These are phyloP conservation scores for Heimioporus sp. DNA, from an alignment of 768 basidiomycete genomes.

Conservation along the genomic window DNA sequence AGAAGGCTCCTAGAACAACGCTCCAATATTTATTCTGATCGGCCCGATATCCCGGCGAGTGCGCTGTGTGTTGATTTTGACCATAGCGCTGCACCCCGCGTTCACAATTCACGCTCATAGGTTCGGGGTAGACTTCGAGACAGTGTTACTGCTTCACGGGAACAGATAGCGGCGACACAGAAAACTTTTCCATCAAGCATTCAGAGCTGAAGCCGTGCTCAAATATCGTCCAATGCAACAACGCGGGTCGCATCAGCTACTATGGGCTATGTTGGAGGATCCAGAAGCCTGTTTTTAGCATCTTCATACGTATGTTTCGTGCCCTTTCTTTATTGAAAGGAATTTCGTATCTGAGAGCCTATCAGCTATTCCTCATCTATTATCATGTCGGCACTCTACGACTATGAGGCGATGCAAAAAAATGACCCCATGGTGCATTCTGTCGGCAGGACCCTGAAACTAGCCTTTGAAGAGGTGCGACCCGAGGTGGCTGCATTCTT, in stretches of 20 bases:
- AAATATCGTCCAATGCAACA: slow-evolving; percentile 33
- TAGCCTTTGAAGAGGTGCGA: slow-evolving; percentile 18
- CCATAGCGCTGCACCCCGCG: neutral
- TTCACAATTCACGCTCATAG: slow-evolving; percentile 1
- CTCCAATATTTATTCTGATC: slow-evolving; percentile 30
- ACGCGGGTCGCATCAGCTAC: slow-evolving; percentile 26
- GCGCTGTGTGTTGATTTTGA: slow-evolving; percentile 13
- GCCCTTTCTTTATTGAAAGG: neutral
- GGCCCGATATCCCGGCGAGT: slow-evolving; percentile 25
- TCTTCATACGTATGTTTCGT: slow-evolving; percentile 11
- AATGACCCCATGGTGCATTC: slow-evolving; percentile 30
- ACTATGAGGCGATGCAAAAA: slow-evolving; percentile 26
- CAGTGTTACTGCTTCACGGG: slow-evolving; percentile 35
- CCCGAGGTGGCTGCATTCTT: slow-evolving; percentile 23
- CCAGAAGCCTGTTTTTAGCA: slow-evolving; percentile 25
- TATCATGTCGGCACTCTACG: slow-evolving; percentile 33
- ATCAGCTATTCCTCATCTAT: slow-evolving; percentile 25
- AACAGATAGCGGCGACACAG: slow-evolving; percentile 36
- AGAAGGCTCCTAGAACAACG: slow-evolving; percentile 26
- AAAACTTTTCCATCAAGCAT: slow-evolving; percentile 35
- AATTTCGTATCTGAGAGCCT: neutral
- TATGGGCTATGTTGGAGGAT: slow-evolving; percentile 25
- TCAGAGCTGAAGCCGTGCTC: slow-evolving; percentile 23
- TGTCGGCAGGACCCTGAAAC: slow-evolving; percentile 24
- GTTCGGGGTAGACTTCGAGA: slow-evolving; percentile 35